A percentile compares a stretch with the other conserved stretches of the same genome.
These are phyloP conservation scores for Monilinia fructicola DNA, from an alignment of 2,329 filamentous ascomycete genomes.

Conservation along the genomic window DNA sequence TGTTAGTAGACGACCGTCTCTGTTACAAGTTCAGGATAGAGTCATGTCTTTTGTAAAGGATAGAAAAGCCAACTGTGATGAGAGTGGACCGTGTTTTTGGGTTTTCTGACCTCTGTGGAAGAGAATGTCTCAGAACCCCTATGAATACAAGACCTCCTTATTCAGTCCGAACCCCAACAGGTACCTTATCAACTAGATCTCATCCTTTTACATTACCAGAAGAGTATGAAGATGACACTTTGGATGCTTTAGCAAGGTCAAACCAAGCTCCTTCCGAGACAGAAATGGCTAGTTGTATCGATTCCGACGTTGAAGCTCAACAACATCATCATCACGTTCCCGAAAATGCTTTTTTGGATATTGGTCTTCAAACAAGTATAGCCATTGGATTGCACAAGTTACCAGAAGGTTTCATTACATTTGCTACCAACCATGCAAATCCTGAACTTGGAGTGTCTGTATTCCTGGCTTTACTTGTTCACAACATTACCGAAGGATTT, in stretches of 20 bases:
- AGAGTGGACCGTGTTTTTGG: constrained; percentile 62
- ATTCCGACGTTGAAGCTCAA: constrained; percentile 36
- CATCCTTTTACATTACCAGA: constrained; percentile 20
- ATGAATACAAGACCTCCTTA: constrained; percentile 23
- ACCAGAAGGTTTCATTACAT: constrained; percentile 84
- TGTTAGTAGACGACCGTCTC: constrained; percentile 50
- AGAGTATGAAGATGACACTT: constrained; percentile 11
- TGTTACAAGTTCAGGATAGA: constrained; percentile 54
- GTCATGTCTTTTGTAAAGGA: constrained; percentile 66
- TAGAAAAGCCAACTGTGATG: constrained; percentile 62
- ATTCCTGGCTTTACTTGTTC: constrained; percentile 93
- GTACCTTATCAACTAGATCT: constrained; percentile 22
- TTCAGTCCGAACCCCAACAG: constrained; percentile 26
- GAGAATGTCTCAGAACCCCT: constrained; percentile 56
- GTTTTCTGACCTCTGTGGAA: constrained; percentile 64
- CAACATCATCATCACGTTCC: constrained; percentile 91
- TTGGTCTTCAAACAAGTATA: constrained; percentile 92
- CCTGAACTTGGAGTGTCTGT: constrained; percentile 84
- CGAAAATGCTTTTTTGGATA: constrained; percentile 87
- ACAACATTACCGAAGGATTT: constrained; percentile 98
- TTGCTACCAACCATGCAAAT: constrained; percentile 95
- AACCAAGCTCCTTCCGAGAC: constrained; percentile 24
- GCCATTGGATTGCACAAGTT: constrained; percentile 97
- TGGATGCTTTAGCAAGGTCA: constrained; percentile 5
- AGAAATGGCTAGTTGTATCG: constrained; percentile 25